Percentiles rank a stretch among this genome's conserved stretches.
Conservation (phyloP, 2,329 filamentous ascomycete species). For the Chaetoscypha palmicola region DNA sequence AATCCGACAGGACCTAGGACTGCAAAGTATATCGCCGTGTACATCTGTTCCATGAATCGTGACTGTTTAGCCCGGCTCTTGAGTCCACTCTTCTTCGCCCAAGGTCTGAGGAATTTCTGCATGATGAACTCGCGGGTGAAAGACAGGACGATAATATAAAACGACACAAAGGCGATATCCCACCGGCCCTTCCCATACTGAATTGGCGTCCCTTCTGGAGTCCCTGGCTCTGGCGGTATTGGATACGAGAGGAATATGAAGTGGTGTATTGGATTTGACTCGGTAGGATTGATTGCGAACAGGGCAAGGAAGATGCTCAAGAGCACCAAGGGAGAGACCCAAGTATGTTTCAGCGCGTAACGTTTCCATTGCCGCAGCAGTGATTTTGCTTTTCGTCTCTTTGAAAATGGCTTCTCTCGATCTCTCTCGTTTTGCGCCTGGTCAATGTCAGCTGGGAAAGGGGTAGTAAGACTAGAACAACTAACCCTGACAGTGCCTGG, state of each 20-base stretch:
- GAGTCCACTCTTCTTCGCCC: conserved; percentile 65
- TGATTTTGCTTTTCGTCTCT: conserved; percentile 30
- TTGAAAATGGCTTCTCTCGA: conserved; percentile 29
- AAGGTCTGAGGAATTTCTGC: conserved; percentile 77
- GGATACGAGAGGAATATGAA: conserved; percentile 90
- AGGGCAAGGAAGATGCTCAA: conserved; percentile 54
- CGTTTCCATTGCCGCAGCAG: conserved; percentile 39
- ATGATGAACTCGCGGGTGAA: conserved; percentile 96
- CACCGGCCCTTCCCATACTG: conserved; percentile 86
- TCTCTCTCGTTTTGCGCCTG: conserved; percentile 28
- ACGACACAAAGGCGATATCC: conserved; percentile 80
- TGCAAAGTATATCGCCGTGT: conserved; percentile 86
- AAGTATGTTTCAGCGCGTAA: conserved; percentile 51
- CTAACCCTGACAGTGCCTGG: conserved; percentile 23
- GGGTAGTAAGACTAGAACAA: conserved; percentile 1
- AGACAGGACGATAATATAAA: conserved; percentile 83
- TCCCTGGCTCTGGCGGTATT: conserved; percentile 41
- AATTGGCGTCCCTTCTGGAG: conserved; percentile 37
- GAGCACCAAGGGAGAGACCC: conserved; percentile 60
- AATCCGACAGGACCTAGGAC: conserved; percentile 76
- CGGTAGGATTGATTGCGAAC: conserved; percentile 69
- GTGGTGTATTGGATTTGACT: conserved; percentile 69
- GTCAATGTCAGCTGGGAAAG: conserved; percentile 8
- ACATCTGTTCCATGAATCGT: conserved; percentile 93
- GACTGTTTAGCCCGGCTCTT: conserved; percentile 69